phyloP scores from a whole-genome alignment of 1,284 basidiomycete genomes.

The Porodaedalea pini region DNA sequence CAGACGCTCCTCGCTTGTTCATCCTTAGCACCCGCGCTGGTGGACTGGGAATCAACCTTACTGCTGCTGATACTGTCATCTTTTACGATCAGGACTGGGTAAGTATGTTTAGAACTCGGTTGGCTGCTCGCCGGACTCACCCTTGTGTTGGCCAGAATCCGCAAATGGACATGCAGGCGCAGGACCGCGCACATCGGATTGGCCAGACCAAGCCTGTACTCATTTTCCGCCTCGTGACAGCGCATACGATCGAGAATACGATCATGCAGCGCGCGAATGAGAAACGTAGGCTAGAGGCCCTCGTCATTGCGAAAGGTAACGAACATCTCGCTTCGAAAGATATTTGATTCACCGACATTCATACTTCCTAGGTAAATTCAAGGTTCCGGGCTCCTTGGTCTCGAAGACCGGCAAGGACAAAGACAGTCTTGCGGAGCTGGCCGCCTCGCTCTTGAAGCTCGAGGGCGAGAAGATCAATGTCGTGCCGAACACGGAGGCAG shows the following conservation, averaged over 20 bases:
- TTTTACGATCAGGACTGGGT: constrained; percentile 97
- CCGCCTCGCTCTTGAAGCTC: constrained; percentile 73
- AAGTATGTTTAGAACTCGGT: constrained; percentile 27
- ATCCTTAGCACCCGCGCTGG: constrained; percentile 90
- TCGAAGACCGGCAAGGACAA: constrained; percentile 38
- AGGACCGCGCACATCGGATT: constrained; percentile 93
- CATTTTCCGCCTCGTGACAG: constrained; percentile 83
- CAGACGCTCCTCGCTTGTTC: constrained; percentile 76
- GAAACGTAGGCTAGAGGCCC: constrained; percentile 87
- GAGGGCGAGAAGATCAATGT: constrained; percentile 89
- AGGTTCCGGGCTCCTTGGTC: constrained; percentile 51
- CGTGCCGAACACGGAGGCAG: constrained; percentile 69
- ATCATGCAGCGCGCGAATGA: constrained; percentile 88
- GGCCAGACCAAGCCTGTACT: constrained; percentile 88
- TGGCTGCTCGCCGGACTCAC: constrained; percentile 5
- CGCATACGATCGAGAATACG: constrained; percentile 87
- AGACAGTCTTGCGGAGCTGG: constrained; percentile 76
- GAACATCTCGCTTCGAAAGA: constrained; percentile 14
- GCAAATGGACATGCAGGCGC: constrained; percentile 95
- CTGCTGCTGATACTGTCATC: constrained; percentile 91
- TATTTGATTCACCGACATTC: constrained; percentile 7
- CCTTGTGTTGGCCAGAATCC: constrained; percentile 62
- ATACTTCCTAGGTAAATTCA: constrained; percentile 66
- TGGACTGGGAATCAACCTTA: constrained; percentile 89
- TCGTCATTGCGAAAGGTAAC: constrained; percentile 89